Conservation (phyloP, 306 rosid genomes). For the Senna tora region DNA sequence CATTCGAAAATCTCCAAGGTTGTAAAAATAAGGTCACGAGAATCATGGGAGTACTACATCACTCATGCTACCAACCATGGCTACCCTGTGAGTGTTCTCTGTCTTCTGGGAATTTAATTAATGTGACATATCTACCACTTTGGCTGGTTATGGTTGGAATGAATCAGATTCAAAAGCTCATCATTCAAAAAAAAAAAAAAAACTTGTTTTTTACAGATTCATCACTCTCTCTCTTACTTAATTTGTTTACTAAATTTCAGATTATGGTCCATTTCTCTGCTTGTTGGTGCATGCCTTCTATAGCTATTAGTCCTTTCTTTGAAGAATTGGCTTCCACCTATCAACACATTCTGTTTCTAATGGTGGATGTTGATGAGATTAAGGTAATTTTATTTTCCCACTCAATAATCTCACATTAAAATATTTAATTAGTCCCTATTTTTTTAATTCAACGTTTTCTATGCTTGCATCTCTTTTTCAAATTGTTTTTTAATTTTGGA, state of each 20-base stretch:
- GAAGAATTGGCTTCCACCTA: constrained; percentile 47
- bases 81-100: constrained; percentile 46
- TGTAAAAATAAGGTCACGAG: constrained; percentile 48
- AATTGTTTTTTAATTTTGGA: constrained; percentile 34
- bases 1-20: constrained; percentile 47
- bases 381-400: constrained; percentile 46
- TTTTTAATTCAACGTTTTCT: constrained; percentile 8
- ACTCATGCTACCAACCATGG: constrained; percentile 42
- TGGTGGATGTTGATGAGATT: constrained; percentile 59
- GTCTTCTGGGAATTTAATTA: constrained; percentile 11
- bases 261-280: constrained; percentile 60
- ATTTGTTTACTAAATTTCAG: constrained; percentile 28
- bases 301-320: constrained; percentile 50
- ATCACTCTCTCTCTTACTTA: constrained; percentile 7
- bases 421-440: neutral
- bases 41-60: constrained; percentile 51
- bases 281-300: constrained; percentile 57
- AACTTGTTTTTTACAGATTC: neutral
- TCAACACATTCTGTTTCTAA: constrained; percentile 42
- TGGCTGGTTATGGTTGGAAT: constrained; percentile 15
- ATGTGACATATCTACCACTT: neutral
- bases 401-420: constrained; percentile 22
- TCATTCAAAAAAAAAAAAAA: neutral
- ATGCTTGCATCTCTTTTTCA: neutral
- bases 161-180: neutral